Evolutionary conservation across 2,329 filamentous ascomycete genomes (phyloP).

Genomic region (Hypoxylon sp.): DNA sequence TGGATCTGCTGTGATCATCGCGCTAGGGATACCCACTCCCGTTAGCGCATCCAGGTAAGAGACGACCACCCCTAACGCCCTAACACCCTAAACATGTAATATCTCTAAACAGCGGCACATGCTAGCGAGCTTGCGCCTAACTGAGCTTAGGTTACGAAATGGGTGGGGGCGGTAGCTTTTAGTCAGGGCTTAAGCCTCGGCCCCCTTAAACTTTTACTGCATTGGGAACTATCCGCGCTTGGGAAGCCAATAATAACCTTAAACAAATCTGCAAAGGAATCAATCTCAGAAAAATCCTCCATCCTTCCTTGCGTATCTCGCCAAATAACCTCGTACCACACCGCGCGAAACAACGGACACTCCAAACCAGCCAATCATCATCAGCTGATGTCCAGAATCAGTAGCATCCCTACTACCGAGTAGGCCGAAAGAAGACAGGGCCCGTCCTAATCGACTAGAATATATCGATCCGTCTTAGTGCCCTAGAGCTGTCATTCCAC

Average conservation of each 20-base stretch:
- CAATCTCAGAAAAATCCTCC: conserved; percentile 30
- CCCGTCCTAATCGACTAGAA: conserved; percentile 32
- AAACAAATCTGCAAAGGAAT: conserved; percentile 28
- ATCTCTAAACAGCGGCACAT: background rate
- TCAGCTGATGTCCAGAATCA: conserved; percentile 22
- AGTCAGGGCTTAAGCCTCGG: conserved; percentile 32
- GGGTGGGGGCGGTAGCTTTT: conserved; percentile 36
- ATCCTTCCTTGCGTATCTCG: conserved; percentile 28
- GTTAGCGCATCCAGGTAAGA: conserved; percentile 8
- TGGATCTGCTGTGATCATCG: background rate
- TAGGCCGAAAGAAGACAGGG: conserved; percentile 29
- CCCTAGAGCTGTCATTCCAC: conserved; percentile 9
- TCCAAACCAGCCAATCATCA: conserved; percentile 10
- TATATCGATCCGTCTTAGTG: conserved; percentile 30
- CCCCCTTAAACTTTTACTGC: background rate
- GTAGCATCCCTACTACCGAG: conserved; percentile 34
- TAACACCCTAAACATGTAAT: background rate
- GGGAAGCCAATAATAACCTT: conserved; percentile 40
- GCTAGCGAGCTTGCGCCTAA: background rate
- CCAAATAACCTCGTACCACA: conserved; percentile 21
- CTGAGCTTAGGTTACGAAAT: background rate
- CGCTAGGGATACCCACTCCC: background rate
- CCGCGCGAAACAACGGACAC: conserved; percentile 3
- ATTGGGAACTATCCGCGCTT: conserved; percentile 37
- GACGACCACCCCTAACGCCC: background rate